Evolutionary conservation across 2,329 filamentous ascomycete species (phyloP).

Genomic region (Beauveria scarabaeidicola): DNA sequence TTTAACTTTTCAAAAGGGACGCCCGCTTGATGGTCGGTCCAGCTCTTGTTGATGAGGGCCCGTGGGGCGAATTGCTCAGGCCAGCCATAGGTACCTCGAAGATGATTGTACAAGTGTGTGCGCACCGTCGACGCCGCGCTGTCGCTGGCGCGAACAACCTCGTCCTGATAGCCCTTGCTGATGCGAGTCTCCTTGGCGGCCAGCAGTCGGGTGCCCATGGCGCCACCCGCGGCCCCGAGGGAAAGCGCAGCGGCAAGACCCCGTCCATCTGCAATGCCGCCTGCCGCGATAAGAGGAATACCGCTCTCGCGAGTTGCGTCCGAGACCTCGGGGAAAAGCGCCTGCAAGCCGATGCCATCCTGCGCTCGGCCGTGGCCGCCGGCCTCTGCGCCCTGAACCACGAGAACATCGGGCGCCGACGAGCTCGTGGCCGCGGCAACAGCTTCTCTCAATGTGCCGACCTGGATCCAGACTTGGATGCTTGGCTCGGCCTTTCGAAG

Average conservation of each 20-base stretch:
- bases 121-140: conserved; percentile 31
- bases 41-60: conserved; percentile 30
- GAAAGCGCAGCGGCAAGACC: conserved; percentile 40
- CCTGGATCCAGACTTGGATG: conserved; percentile 45
- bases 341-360: conserved; percentile 35
- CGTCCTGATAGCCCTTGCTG: conserved; percentile 32
- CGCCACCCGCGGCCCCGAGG: conserved; percentile 45
- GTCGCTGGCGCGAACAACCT: conserved; percentile 31
- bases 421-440: conserved; percentile 28
- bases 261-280: conserved; percentile 44
- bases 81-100: conserved; percentile 35
- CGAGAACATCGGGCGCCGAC: conserved; percentile 38
- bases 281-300: conserved; percentile 41
- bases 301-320: conserved; percentile 28
- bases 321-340: conserved; percentile 40
- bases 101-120: conserved; percentile 36
- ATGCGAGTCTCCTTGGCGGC: conserved; percentile 35
- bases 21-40: conserved; percentile 26
- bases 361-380: conserved; percentile 42
- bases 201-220: conserved; percentile 57
- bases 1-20: conserved; percentile 37
- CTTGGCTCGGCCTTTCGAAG: conserved; percentile 31
- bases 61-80: conserved; percentile 32
- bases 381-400: conserved; percentile 45
- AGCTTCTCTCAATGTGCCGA: conserved; percentile 41